A percentile compares a stretch with the other conserved stretches of the same genome.
phyloP scores from a whole-genome alignment of 345 rosid genomes.

The Noccaea bulbosa region DNA sequence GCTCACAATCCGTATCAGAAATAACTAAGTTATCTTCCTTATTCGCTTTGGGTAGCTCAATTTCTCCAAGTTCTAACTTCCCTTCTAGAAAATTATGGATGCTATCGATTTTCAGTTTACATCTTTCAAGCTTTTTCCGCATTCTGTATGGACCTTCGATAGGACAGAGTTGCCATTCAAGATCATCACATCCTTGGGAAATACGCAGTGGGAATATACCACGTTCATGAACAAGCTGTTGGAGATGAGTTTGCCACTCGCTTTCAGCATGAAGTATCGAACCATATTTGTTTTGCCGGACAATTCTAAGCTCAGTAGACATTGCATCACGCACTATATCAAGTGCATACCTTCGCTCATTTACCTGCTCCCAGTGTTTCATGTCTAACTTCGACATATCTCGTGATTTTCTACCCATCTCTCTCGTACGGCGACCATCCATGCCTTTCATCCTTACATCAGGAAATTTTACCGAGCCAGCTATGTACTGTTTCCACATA shows the following conservation, averaged over 20 bases:
- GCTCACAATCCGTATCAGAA: conserved; percentile 65
- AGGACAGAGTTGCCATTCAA: conserved; percentile 93
- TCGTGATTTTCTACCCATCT: conserved; percentile 79
- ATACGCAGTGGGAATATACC: conserved; percentile 79
- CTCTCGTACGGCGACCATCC: conserved; percentile 85
- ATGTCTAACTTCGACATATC: conserved; percentile 70
- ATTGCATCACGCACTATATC: conserved; percentile 82
- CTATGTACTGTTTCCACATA: conserved; percentile 87
- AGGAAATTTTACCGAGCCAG: conserved; percentile 89
- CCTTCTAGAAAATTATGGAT: conserved; percentile 70
- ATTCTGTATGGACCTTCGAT: conserved; percentile 96
- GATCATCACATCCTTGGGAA: conserved; percentile 54
- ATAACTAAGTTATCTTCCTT: conserved; percentile 54
- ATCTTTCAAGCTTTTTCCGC: conserved; percentile 93
- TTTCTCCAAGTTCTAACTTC: conserved; percentile 63
- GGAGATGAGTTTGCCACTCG: conserved; percentile 91
- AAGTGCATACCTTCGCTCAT: conserved; percentile 82
- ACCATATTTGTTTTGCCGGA: conserved; percentile 95
- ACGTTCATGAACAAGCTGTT: conserved; percentile 88
- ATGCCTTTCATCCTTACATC: conserved; percentile 82
- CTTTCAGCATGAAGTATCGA: conserved; percentile 98
- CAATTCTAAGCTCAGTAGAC: conserved; percentile 95
- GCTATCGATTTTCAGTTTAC: conserved; percentile 70
- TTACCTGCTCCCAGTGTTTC: conserved; percentile 82
- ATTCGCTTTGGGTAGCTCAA: conserved; percentile 54